These are phyloP conservation scores for Entonaema liquescens DNA, from an alignment of 495 filamentous ascomycete species.

Conservation along the genomic window DNA sequence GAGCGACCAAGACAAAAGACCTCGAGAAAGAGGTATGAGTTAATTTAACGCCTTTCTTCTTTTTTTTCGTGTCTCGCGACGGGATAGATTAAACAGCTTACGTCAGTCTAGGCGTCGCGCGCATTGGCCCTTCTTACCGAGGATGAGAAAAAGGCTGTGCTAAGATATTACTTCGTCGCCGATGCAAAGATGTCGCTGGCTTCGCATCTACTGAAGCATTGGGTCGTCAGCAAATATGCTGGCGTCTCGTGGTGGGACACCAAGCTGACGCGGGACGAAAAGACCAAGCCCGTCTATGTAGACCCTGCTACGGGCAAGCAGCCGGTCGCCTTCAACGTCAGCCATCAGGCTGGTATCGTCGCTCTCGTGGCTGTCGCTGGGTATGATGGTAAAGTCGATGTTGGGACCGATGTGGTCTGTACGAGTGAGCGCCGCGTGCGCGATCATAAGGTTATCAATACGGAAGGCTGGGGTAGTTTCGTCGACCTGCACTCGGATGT, in stretches of 20 bases:
- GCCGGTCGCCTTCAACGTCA: conserved; percentile 83
- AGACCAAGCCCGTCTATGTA: conserved; percentile 68
- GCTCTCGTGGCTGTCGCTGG: conserved; percentile 56
- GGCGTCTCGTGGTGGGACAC: conserved; percentile 72
- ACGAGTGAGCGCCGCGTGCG: conserved; percentile 69
- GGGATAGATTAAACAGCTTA: conserved; percentile 10
- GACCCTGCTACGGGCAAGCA: conserved; percentile 41
- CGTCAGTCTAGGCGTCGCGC: conserved; percentile 55
- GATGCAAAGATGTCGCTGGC: conserved; percentile 76
- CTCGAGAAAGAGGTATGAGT: conserved; percentile 51
- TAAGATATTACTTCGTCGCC: conserved; percentile 65
- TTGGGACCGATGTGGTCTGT: conserved; percentile 80
- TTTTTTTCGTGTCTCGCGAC: neutral
- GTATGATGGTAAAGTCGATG: conserved; percentile 47
- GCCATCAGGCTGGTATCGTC: conserved; percentile 84
- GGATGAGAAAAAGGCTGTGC: conserved; percentile 59
- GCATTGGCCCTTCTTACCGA: conserved; percentile 65
- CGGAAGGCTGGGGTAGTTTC: conserved; percentile 69
- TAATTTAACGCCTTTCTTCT: conserved; percentile 12
- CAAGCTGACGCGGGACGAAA: conserved; percentile 64
- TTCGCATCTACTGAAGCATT: conserved; percentile 82
- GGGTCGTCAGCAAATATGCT: conserved; percentile 70
- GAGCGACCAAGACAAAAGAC: conserved; percentile 50
- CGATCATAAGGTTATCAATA: conserved; percentile 57
- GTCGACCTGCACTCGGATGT: conserved; percentile 83